These are phyloP conservation scores for Serpula lacrymans DNA, from an alignment of 768 basidiomycete genomes.

Conservation along the genomic window DNA sequence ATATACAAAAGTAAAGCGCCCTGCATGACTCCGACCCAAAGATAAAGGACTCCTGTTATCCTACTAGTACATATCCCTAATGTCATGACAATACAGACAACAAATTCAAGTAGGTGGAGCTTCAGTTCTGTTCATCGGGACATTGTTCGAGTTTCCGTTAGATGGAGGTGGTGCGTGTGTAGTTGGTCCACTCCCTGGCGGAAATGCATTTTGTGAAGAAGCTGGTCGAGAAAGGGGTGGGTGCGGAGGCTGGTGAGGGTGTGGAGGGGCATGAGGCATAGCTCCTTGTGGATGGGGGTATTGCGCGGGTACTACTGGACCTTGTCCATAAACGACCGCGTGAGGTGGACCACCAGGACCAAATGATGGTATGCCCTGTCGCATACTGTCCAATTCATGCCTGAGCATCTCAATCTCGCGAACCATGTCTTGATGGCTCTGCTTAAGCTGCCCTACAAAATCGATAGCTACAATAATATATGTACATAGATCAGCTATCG, in stretches of 20 bases:
- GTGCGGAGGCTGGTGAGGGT: constrained; percentile 28
- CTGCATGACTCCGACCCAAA: no score
- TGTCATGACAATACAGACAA: constrained; percentile 1
- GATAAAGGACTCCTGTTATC: no score
- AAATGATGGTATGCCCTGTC: constrained; percentile 56
- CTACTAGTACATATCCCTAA: constrained; percentile 15
- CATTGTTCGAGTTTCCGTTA: constrained; percentile 37
- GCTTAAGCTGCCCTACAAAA: constrained; percentile 78
- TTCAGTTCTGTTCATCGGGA: constrained; percentile 41
- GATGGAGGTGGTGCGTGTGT: constrained; percentile 24
- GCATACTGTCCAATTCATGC: constrained; percentile 65
- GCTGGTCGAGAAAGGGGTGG: constrained; percentile 49
- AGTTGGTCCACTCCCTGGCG: constrained; percentile 37
- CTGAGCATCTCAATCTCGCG: constrained; percentile 77
- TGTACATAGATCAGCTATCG: constrained; percentile 4
- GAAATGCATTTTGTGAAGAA: constrained; percentile 58
- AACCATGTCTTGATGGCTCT: constrained; percentile 69
- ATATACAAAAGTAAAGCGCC: no score
- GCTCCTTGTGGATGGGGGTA: constrained; percentile 44
- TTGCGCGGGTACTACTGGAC: constrained; percentile 39
- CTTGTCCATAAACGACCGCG: constrained; percentile 50
- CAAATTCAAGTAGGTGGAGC: constrained; percentile 33
- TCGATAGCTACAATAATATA: constrained; percentile 69
- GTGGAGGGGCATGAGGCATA: constrained; percentile 38
- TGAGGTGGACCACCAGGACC: constrained; percentile 45